These are phyloP conservation scores for Rhynchosporium graminicola DNA, from an alignment of 2,329 filamentous ascomycete genomes.

Conservation along the genomic window DNA sequence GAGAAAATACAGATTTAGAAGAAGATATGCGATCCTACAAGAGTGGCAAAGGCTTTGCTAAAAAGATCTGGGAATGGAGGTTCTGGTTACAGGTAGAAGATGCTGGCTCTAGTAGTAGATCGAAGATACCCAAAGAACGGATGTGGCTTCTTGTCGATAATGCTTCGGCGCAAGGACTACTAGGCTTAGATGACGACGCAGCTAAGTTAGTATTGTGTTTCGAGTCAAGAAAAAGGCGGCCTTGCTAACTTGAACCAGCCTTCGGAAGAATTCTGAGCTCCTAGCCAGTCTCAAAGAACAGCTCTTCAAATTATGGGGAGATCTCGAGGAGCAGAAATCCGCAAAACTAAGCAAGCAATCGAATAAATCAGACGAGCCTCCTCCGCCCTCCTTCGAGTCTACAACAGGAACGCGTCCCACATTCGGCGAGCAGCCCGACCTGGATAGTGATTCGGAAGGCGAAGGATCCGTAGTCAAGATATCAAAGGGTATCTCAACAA, in stretches of 20 bases:
- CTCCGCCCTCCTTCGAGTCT: conserved; percentile 23
- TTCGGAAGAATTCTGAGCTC: conserved; percentile 53
- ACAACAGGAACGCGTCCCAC: conserved; percentile 14
- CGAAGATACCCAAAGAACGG: conserved; percentile 44
- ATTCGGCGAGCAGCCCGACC: conserved; percentile 33
- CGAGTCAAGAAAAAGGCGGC: neutral
- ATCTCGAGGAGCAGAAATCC: conserved; percentile 71
- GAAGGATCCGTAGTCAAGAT: conserved; percentile 13
- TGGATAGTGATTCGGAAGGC: conserved; percentile 35
- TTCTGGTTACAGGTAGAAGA: conserved; percentile 82
- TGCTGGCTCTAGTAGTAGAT: conserved; percentile 45
- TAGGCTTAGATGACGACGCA: conserved; percentile 52
- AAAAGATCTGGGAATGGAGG: conserved; percentile 72
- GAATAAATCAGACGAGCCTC: neutral
- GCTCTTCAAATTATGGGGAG: conserved; percentile 81
- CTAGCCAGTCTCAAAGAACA: conserved; percentile 64
- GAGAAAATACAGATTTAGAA: conserved; percentile 37
- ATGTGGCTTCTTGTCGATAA: conserved; percentile 71
- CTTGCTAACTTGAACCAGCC: conserved; percentile 44
- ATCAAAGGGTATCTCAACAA: conserved; percentile 12
- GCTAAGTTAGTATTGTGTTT: conserved; percentile 48
- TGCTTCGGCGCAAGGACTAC: conserved; percentile 54
- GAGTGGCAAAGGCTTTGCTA: conserved; percentile 29
- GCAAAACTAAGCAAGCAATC: conserved; percentile 36
- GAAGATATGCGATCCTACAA: conserved; percentile 27